These are phyloP conservation scores for Ophiostoma himal-ulmi DNA, from an alignment of 2,329 filamentous ascomycete genomes.

Conservation along the genomic window DNA sequence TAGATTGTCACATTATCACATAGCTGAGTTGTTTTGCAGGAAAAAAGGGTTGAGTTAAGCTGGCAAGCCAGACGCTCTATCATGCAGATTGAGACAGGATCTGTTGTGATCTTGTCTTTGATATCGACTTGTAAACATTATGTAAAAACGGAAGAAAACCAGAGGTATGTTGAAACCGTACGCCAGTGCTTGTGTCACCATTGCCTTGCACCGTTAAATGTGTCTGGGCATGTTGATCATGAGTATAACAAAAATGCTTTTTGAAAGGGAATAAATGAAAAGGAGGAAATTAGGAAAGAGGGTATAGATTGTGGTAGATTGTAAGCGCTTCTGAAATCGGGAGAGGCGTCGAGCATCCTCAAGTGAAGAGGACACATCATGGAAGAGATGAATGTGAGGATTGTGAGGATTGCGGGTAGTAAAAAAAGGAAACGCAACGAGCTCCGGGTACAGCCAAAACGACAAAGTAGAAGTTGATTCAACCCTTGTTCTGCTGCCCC, in stretches of 20 bases:
- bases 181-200: constrained; percentile 27
- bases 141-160: constrained; percentile 18
- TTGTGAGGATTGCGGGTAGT: neutral
- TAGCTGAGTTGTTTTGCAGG: neutral
- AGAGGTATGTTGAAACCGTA: constrained; percentile 30
- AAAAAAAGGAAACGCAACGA: constrained; percentile 8
- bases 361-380: constrained; percentile 8
- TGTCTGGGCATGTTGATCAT: constrained; percentile 19
- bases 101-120: neutral
- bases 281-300: neutral
- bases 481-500: constrained; percentile 2
- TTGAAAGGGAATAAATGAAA: constrained; percentile 1
- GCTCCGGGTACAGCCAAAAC: constrained; percentile 1
- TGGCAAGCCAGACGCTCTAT: constrained; percentile 9
- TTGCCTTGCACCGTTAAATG: constrained; percentile 6
- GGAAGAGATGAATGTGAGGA: neutral
- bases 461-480: constrained; percentile 10
- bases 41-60: neutral
- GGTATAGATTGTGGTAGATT: constrained; percentile 2
- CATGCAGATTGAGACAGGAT: neutral
- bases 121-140: constrained; percentile 2
- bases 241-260: constrained; percentile 26
- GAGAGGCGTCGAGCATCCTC: constrained; percentile 4
- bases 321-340: neutral
- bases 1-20: neutral